These are phyloP conservation scores for Fusarium foetens DNA, from an alignment of 2,329 filamentous ascomycete species.

Conservation along the genomic window DNA sequence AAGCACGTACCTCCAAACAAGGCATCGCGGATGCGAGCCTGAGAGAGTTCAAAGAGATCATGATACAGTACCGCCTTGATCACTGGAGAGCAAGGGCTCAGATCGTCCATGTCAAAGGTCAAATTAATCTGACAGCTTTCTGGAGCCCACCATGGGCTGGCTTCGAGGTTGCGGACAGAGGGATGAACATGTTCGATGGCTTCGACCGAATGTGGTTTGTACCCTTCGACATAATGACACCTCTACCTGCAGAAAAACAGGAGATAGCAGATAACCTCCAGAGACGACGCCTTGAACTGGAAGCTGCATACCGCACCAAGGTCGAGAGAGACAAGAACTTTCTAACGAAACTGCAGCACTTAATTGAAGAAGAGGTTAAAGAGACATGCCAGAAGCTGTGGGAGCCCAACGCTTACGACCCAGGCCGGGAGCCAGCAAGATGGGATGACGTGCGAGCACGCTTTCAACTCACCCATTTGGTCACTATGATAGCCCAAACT, in stretches of 20 bases:
- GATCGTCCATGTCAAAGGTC: conserved; percentile 23
- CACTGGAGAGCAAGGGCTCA: conserved; percentile 34
- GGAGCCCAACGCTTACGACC: conserved; percentile 16
- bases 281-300: conserved; percentile 9
- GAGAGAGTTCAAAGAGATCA: conserved; percentile 32
- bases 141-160: conserved; percentile 33
- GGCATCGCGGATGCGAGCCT: neutral
- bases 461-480: neutral
- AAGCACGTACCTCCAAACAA: neutral
- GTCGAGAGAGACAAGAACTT: neutral
- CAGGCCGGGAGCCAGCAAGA: neutral
- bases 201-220: conserved; percentile 41
- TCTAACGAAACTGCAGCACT: neutral
- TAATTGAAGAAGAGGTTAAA: conserved; percentile 30
- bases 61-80: conserved; percentile 33
- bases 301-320: neutral
- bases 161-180: neutral
- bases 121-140: conserved; percentile 35
- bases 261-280: conserved; percentile 14
- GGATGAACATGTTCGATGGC: conserved; percentile 37
- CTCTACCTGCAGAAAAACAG: conserved; percentile 20
- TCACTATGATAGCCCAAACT: conserved; percentile 33
- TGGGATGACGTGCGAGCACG: conserved; percentile 24
- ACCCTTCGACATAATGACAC: conserved; percentile 23
- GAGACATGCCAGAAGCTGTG: conserved; percentile 30